Percentiles rank a stretch among this genome's conserved stretches.
phyloP scores from a whole-genome alignment of 1,139 yeast genomes.

The Protomyces arabidopsidicola region DNA sequence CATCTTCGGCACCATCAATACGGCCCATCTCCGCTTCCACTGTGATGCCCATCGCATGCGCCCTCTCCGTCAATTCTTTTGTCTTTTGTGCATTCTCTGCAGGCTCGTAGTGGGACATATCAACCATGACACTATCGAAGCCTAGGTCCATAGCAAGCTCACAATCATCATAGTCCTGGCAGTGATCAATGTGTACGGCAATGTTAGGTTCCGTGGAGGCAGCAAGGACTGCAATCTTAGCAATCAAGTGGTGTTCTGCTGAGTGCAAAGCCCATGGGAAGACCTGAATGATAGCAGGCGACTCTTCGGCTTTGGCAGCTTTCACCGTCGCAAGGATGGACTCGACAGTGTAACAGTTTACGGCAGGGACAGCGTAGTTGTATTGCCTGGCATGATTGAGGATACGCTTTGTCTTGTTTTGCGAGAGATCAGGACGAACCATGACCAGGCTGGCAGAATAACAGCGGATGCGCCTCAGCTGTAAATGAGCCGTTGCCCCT shows the following conservation, averaged over 20 bases:
- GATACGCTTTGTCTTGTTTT: conserved; percentile 36
- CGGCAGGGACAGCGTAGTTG: conserved; percentile 36
- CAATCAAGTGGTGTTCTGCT: conserved; percentile 35
- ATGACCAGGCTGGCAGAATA: not conserved
- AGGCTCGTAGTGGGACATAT: conserved; percentile 37
- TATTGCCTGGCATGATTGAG: conserved; percentile 35
- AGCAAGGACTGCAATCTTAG: conserved; percentile 23
- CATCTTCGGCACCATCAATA: conserved; percentile 38
- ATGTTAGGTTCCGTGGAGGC: conserved; percentile 36
- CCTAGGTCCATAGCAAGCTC: conserved; percentile 35
- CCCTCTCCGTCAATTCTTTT: conserved; percentile 34
- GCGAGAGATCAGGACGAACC: not conserved
- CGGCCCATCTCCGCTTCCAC: conserved; percentile 39
- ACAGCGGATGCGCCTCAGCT: too few relatives aligned
- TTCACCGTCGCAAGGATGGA: conserved; percentile 36
- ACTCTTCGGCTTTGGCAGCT: conserved; percentile 36
- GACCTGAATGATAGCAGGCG: conserved; percentile 38
- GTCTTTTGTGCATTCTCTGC: conserved; percentile 35
- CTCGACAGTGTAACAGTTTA: conserved; percentile 36
- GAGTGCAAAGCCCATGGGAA: conserved; percentile 38
- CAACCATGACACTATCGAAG: conserved; percentile 38
- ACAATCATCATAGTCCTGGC: conserved; percentile 35
- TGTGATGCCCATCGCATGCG: conserved; percentile 35
- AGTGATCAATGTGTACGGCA: conserved; percentile 37
- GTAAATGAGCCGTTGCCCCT: too few relatives aligned